Conservation (phyloP, 2,329 filamentous ascomycete genomes). For the Corynespora cassiicola region DNA sequence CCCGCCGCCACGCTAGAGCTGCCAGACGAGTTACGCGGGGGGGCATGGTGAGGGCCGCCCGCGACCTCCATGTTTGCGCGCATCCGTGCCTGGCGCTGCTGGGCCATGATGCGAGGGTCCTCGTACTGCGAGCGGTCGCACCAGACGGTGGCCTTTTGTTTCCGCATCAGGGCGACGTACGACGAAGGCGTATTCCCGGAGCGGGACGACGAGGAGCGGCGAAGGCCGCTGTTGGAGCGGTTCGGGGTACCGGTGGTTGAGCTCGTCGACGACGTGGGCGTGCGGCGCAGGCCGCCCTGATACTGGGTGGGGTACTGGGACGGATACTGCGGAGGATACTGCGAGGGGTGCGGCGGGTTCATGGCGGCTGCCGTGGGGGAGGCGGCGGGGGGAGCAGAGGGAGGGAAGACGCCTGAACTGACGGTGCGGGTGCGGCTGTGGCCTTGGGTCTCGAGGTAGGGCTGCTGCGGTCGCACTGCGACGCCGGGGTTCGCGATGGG, state of each 20-base stretch:
- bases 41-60: slow-evolving; percentile 58
- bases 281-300: slow-evolving; percentile 56
- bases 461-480: slow-evolving; percentile 33
- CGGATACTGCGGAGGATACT: too few species aligned
- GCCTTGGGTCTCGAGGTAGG: slow-evolving; percentile 22
- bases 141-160: slow-evolving; percentile 98
- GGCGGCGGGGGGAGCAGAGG: slow-evolving; percentile 14
- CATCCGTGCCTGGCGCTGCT: slow-evolving; percentile 86
- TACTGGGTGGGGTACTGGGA: slow-evolving; percentile 41
- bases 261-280: slow-evolving; percentile 72
- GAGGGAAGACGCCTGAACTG: slow-evolving; percentile 44
- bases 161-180: slow-evolving; percentile 94
- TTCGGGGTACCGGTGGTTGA: slow-evolving; percentile 60
- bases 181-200: slow-evolving; percentile 71
- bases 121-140: slow-evolving; percentile 93
- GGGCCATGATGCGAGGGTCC: slow-evolving; percentile 81
- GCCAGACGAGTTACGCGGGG: slow-evolving; percentile 46
- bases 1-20: slow-evolving; percentile 49
- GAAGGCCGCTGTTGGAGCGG: slow-evolving; percentile 62
- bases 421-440: slow-evolving; percentile 47
- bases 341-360: slow-evolving; percentile 31
- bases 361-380: slow-evolving; percentile 36
- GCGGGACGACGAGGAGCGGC: slow-evolving; percentile 81
- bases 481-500: slow-evolving; percentile 41
- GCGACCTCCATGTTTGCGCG: slow-evolving; percentile 84